Evolutionary conservation across 176 grass and related monocot genomes (phyloP).

Genomic region (Microstegium vimineum): DNA sequence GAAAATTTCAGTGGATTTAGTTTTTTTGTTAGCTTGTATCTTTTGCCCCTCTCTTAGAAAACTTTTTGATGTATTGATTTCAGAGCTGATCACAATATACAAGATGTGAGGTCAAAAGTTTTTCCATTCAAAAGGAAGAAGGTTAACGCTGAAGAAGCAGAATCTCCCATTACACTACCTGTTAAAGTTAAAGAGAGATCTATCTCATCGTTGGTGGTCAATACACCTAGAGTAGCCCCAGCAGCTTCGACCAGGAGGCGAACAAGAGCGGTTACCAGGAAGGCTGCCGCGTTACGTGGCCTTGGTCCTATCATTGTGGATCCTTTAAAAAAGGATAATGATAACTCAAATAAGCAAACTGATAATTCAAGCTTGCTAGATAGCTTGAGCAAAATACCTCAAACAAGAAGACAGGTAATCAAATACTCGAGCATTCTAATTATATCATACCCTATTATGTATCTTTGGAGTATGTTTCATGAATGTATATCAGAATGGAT

Average conservation of each 20-base stretch:
- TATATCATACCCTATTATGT: background rate
- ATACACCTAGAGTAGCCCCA: slow-evolving; percentile 58
- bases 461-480: slow-evolving; percentile 21
- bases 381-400: slow-evolving; percentile 52
- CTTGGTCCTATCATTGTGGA: slow-evolving; percentile 59
- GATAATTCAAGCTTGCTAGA: slow-evolving; percentile 53
- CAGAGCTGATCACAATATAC: slow-evolving; percentile 86
- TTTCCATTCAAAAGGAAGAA: slow-evolving; percentile 81
- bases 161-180: slow-evolving; percentile 42
- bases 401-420: slow-evolving; percentile 70
- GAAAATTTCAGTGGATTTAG: background rate
- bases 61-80: slow-evolving; percentile 23
- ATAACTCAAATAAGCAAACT: slow-evolving; percentile 40
- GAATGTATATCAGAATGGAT: background rate
- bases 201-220: slow-evolving; percentile 74
- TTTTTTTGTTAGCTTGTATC: background rate
- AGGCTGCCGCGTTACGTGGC: slow-evolving; percentile 48
- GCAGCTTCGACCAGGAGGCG: slow-evolving; percentile 49
- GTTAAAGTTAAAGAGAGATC: slow-evolving; percentile 65
- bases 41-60: background rate
- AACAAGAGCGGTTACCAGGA: slow-evolving; percentile 68
- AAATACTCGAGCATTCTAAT: slow-evolving; percentile 1
- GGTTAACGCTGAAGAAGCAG: slow-evolving; percentile 46
- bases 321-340: slow-evolving; percentile 42
- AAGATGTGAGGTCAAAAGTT: slow-evolving; percentile 73